Evolutionary conservation across 2,329 filamentous ascomycete genomes (phyloP).

Genomic region (Dothideomycetes sp.): DNA sequence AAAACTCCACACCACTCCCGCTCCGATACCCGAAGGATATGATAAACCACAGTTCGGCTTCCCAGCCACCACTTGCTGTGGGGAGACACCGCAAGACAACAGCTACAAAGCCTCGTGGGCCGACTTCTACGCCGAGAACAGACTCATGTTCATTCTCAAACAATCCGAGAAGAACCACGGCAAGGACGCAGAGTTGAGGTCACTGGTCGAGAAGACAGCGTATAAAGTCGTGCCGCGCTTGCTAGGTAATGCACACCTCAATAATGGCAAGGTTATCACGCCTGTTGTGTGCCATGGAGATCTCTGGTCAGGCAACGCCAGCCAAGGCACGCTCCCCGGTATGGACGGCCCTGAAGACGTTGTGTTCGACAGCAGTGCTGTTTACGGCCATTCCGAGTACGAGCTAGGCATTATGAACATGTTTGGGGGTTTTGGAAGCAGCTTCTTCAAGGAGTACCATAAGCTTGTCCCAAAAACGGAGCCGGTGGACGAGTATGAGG

Average conservation of each 20-base stretch:
- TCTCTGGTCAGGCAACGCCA: conserved; percentile 84
- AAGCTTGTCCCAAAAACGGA: conserved; percentile 65
- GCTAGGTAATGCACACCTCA: conserved; percentile 57
- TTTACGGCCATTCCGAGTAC: conserved; percentile 81
- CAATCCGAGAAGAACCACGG: conserved; percentile 52
- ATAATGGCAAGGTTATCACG: conserved; percentile 46
- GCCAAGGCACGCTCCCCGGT: conserved; percentile 49
- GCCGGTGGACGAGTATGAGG: conserved; percentile 73
- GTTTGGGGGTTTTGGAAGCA: conserved; percentile 75
- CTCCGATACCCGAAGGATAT: conserved; percentile 51
- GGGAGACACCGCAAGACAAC: conserved; percentile 74
- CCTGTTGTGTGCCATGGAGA: conserved; percentile 85
- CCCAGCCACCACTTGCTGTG: conserved; percentile 74
- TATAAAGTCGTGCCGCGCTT: conserved; percentile 60
- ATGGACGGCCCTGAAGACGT: conserved; percentile 55
- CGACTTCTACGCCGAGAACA: conserved; percentile 71
- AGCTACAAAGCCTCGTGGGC: conserved; percentile 63
- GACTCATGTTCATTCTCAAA: conserved; percentile 55
- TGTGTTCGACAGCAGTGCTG: conserved; percentile 69
- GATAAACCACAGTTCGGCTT: conserved; percentile 66
- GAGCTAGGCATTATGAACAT: conserved; percentile 92
- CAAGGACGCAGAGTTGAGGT: conserved; percentile 47
- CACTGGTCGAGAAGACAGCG: conserved; percentile 55
- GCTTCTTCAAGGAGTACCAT: conserved; percentile 71
- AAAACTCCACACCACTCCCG: conserved; percentile 64